These are phyloP conservation scores for Cardamine occulta DNA, from an alignment of 345 rosid species.

Conservation along the genomic window DNA sequence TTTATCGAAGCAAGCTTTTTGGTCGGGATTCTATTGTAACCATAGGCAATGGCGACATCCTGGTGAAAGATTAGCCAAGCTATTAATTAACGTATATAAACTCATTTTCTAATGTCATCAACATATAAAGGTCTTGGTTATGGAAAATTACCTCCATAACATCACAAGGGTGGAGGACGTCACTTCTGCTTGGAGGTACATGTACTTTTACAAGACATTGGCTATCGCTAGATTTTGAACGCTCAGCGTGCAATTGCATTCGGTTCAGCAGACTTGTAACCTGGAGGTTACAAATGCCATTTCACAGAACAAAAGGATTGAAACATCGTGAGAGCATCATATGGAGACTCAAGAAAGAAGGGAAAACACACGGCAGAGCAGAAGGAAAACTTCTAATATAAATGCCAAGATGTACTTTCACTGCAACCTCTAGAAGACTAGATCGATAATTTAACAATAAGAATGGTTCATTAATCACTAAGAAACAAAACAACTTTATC, in stretches of 20 bases:
- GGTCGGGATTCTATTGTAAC: conserved; percentile 78
- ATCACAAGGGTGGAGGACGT: conserved; percentile 90
- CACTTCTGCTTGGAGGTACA: conserved; percentile 86
- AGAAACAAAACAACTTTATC: conserved; percentile 1
- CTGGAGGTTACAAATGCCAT: conserved; percentile 48
- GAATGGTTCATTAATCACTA: conserved; percentile 3
- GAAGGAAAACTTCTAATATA: too few relatives aligned
- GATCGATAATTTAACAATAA: neutral
- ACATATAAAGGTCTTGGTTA: conserved; percentile 4
- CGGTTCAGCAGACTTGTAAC: conserved; percentile 67
- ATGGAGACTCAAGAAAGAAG: neutral
- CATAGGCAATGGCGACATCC: conserved; percentile 98
- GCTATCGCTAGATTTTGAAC: conserved; percentile 42
- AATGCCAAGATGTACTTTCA: too few relatives aligned
- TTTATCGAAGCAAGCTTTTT: conserved; percentile 66
- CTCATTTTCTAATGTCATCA: neutral
- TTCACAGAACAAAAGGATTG: neutral
- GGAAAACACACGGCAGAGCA: conserved; percentile 2
- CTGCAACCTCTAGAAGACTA: too few relatives aligned
- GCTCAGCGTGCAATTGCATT: conserved; percentile 76
- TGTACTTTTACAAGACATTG: conserved; percentile 57
- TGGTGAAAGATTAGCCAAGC: conserved; percentile 34
- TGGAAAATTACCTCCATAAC: conserved; percentile 72
- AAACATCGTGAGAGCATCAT: neutral
- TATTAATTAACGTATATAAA: neutral